phyloP scores from a whole-genome alignment of 805 yeast genomes.

The Nakazawaea anatomiae region DNA sequence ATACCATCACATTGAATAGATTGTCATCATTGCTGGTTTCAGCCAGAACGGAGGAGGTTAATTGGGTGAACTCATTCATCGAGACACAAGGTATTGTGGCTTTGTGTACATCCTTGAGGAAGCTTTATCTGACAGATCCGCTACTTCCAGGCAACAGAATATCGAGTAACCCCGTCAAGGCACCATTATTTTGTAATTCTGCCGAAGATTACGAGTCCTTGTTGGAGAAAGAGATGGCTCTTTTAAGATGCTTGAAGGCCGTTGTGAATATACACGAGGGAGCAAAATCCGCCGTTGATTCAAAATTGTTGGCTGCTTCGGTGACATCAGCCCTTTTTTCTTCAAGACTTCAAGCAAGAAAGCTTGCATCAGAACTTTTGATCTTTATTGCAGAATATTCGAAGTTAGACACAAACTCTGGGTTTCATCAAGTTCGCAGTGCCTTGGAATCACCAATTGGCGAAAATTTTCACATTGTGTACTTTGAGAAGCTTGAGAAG shows the following conservation, averaged over 20 bases:
- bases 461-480: constrained; percentile 27
- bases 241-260: constrained; percentile 78
- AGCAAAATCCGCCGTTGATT: constrained; percentile 56
- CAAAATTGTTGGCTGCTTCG: constrained; percentile 55
- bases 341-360: constrained; percentile 73
- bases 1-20: constrained; percentile 60
- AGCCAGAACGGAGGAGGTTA: constrained; percentile 68
- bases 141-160: constrained; percentile 9
- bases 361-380: constrained; percentile 77
- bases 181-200: constrained; percentile 21
- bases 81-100: constrained; percentile 88
- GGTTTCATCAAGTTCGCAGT: constrained; percentile 14
- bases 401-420: constrained; percentile 2
- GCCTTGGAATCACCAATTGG: constrained; percentile 23
- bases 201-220: constrained; percentile 24
- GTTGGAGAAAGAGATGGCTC: constrained; percentile 65
- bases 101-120: constrained; percentile 61
- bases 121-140: constrained; percentile 28
- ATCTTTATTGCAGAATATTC: constrained; percentile 30
- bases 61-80: constrained; percentile 81
- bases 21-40: constrained; percentile 86
- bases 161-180: neutral
- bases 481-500: constrained; percentile 15
- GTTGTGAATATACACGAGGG: constrained; percentile 67
- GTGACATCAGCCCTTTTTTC: constrained; percentile 76